A percentile compares a stretch with the other conserved stretches of the same genome.
phyloP scores from a whole-genome alignment of 129 eudicot species.

The Erigeron canadensis region DNA sequence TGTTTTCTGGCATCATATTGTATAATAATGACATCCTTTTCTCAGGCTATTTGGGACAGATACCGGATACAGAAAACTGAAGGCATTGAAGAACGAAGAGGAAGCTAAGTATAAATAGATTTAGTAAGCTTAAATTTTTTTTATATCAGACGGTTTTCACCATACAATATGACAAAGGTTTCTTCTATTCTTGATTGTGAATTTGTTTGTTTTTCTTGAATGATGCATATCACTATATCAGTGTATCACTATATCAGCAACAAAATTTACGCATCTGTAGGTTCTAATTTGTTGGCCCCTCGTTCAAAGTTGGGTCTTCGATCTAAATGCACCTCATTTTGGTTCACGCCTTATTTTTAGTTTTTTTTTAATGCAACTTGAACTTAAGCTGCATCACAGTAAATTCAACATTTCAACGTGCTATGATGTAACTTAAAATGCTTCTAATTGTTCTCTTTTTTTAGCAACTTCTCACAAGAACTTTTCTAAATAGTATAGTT shows the following conservation, averaged over 20 bases:
- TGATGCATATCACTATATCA: conserved; percentile 8
- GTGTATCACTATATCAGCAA: not conserved
- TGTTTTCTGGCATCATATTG: not conserved
- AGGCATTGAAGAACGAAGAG: conserved; percentile 62
- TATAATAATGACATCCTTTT: not conserved
- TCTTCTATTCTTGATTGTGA: conserved; percentile 28
- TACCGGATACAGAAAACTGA: conserved; percentile 80
- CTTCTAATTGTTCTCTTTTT: too few relatives aligned
- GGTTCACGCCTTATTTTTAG: too few relatives aligned
- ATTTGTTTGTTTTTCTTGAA: conserved; percentile 14
- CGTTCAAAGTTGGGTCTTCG: too few relatives aligned
- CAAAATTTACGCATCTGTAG: too few relatives aligned
- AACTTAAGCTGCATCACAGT: too few relatives aligned
- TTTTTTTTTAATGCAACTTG: too few relatives aligned
- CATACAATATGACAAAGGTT: conserved; percentile 20
- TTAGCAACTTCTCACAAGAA: too few relatives aligned
- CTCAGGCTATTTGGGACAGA: conserved; percentile 93
- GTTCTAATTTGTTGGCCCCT: too few relatives aligned
- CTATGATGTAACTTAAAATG: too few relatives aligned
- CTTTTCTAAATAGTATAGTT: too few relatives aligned
- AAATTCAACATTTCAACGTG: too few relatives aligned
- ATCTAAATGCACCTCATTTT: too few relatives aligned
- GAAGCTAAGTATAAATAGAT: conserved; percentile 48
- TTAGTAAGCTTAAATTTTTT: not conserved
- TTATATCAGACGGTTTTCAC: conserved; percentile 11